These are phyloP conservation scores for Bodo saltans DNA, from an alignment of 78 protist genomes.

Conservation along the genomic window DNA sequence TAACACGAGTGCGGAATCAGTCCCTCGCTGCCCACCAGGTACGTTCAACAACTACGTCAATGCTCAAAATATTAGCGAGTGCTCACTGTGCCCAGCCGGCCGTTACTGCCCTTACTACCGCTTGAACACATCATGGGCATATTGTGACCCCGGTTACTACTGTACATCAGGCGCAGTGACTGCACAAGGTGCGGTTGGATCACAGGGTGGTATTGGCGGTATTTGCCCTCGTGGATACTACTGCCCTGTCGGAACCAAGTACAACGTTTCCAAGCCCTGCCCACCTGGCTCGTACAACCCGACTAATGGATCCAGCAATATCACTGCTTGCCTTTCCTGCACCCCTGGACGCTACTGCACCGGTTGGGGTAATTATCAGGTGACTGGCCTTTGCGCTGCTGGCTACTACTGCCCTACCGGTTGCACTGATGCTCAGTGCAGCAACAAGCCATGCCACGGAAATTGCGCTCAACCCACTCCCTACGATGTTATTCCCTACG, in stretches of 20 bases:
- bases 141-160: conserved; percentile 27
- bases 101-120: no score
- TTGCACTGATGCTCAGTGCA: background rate
- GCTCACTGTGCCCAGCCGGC: no score
- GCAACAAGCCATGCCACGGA: background rate
- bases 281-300: background rate
- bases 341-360: conserved; percentile 51
- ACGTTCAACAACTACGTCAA: no score
- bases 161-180: conserved; percentile 17
- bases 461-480: conserved; percentile 26
- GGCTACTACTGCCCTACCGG: conserved; percentile 51
- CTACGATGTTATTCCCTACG: conserved; percentile 5
- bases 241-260: background rate
- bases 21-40: no score
- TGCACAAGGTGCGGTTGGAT: background rate
- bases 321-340: conserved; percentile 38
- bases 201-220: conserved; percentile 10
- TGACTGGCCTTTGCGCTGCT: conserved; percentile 17
- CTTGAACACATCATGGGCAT: no score
- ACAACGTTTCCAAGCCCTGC: background rate
- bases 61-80: no score
- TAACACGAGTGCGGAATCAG: no score
- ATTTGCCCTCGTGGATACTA: background rate
- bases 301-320: background rate
- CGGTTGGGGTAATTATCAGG: background rate